Evolutionary conservation across 1,284 basidiomycete genomes (phyloP), one percentile per base, ranked within the genome.

Genomic region (Ustilago shanxiensis): DNA sequence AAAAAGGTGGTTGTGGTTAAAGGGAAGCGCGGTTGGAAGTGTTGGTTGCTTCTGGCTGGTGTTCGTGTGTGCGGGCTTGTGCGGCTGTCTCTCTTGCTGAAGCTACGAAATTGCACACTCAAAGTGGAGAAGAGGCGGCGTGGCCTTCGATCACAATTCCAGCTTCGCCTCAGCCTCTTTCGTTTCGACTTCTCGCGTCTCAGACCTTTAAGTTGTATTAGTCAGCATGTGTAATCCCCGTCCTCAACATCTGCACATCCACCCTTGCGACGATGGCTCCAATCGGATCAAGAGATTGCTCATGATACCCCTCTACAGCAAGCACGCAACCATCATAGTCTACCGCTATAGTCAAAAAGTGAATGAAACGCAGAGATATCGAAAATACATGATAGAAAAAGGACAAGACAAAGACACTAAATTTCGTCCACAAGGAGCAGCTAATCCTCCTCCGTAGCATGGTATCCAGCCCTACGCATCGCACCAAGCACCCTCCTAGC

Each of bases 401-500:
- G 11, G 16, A 10, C 44, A 57, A 29, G 20, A 37, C 2, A 41
- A 26, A 28, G 22, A 53, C 8, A 11, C 20, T 5, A 10, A 24
- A n/a, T n/a, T n/a, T n/a, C n/a, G 41, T 11, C 31, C 5, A 33
- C 11, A 33, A 11, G 5, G 31, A 33, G n/a, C 39, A 10, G 8
- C 26, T 54, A 77, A 26, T 82, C 79, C 14, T 81, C 83, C 44
- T 85, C 83, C 0, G 73, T 82, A 29, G 82, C 81, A 66, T 85
- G 83, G 60, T 84, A 85, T 37, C 81, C 83, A 14, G 83, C 82
- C 10, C 81, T 65, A 28, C 83, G 69, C 84, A 86, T 85, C 14
- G 83, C 76, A 29, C 83, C 86, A 9, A 86, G 75, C 55, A 82
- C 77, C 33, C 83, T 66, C 28, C 86, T 77, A 13, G 86, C 85